Conservation (phyloP, 1,139 yeast genomes). For the Kurtzmaniella quercitrusa region DNA sequence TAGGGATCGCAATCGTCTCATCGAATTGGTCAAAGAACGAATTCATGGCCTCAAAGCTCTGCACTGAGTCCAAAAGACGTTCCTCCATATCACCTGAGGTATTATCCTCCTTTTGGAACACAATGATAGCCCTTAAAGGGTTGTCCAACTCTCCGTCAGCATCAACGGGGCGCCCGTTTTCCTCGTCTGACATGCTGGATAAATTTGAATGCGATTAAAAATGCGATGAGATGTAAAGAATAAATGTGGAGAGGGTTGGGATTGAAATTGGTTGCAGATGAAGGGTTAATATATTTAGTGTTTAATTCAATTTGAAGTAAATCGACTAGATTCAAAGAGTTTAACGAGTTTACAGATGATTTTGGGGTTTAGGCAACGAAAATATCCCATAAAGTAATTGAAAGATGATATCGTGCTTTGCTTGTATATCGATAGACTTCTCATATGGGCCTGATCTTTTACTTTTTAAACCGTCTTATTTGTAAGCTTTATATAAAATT, state of each 20-base stretch:
- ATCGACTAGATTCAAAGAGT: too few relatives aligned
- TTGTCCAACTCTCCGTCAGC: conserved; percentile 35
- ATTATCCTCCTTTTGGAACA: conserved; percentile 29
- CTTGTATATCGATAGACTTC: too few relatives aligned
- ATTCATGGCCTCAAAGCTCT: conserved; percentile 49
- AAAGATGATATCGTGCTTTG: too few relatives aligned
- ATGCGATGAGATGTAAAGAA: neutral
- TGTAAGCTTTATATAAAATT: too few relatives aligned
- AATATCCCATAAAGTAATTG: too few relatives aligned
- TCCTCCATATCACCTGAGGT: conserved; percentile 55
- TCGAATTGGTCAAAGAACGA: conserved; percentile 62
- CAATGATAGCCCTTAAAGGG: conserved; percentile 39
- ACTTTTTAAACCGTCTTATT: too few relatives aligned
- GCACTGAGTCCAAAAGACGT: conserved; percentile 40
- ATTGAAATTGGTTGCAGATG: too few relatives aligned
- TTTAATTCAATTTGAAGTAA: too few relatives aligned
- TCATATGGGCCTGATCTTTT: too few relatives aligned
- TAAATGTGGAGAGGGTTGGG: neutral
- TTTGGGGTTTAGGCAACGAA: too few relatives aligned
- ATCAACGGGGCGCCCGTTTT: conserved; percentile 8
- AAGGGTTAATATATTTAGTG: too few relatives aligned
- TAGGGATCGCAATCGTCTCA: conserved; percentile 57
- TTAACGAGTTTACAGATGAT: too few relatives aligned
- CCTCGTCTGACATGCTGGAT: conserved; percentile 8
- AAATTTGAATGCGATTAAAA: neutral